A percentile compares a stretch with the other conserved stretches of the same genome.
phyloP scores from a whole-genome alignment of 139 green algal species.

The Chlamydomonas sphaeroides region DNA sequence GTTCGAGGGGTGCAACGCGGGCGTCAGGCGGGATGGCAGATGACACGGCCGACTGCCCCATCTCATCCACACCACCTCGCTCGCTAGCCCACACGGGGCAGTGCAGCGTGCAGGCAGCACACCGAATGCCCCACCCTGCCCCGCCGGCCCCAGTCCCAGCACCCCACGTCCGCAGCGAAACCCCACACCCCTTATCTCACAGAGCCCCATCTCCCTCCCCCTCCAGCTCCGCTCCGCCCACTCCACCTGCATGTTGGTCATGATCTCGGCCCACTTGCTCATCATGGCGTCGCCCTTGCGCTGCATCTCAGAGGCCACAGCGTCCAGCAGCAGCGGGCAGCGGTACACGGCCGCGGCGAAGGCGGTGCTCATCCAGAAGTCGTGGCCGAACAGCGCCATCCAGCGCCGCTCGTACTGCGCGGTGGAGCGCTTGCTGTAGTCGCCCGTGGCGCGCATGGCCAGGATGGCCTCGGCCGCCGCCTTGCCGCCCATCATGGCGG shows the following conservation, averaged over 20 bases:
- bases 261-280: constrained; percentile 88
- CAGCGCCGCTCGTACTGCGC: constrained; percentile 76
- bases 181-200: too few relatives aligned
- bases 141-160: too few relatives aligned
- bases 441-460: constrained; percentile 75
- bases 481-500: constrained; percentile 94
- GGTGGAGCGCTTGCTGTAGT: constrained; percentile 74
- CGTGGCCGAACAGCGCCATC: constrained; percentile 80
- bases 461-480: constrained; percentile 82
- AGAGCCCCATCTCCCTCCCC: too few relatives aligned
- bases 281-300: constrained; percentile 81
- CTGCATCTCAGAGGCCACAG: constrained; percentile 86
- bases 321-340: constrained; percentile 83
- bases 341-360: constrained; percentile 65
- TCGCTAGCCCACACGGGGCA: too few relatives aligned
- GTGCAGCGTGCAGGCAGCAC: too few relatives aligned
- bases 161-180: too few relatives aligned
- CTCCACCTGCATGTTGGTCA: constrained; percentile 87
- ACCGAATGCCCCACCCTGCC: too few relatives aligned
- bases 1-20: too few relatives aligned
- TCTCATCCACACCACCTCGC: too few relatives aligned
- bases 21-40: too few relatives aligned
- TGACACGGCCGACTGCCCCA: too few relatives aligned
- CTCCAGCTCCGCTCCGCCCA: too few relatives aligned
- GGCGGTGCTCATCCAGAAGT: constrained; percentile 78